Percentiles rank a stretch among this genome's conserved stretches.
Evolutionary conservation across 2,329 filamentous ascomycete species (phyloP).

Genomic region (Xylariaceae sp.): DNA sequence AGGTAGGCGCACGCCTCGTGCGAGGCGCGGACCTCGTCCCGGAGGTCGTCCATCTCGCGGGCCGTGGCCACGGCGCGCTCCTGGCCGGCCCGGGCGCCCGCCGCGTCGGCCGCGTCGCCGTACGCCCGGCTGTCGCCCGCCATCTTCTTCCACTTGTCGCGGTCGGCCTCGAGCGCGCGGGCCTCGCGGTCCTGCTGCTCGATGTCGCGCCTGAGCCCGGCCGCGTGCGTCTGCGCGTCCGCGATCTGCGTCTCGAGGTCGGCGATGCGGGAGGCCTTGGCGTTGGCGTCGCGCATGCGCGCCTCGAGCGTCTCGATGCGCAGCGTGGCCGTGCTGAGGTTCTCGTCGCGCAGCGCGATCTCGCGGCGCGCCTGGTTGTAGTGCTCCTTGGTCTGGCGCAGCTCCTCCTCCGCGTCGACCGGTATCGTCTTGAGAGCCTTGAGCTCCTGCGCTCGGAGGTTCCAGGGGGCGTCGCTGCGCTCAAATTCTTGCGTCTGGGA

Average conservation of each 20-base stretch:
- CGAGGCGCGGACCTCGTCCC: slow-evolving; percentile 57
- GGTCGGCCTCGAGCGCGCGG: slow-evolving; percentile 55
- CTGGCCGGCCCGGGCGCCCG: slow-evolving; percentile 48
- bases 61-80: slow-evolving; percentile 63
- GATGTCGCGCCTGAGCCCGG: slow-evolving; percentile 53
- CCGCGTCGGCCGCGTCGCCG: slow-evolving; percentile 37
- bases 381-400: slow-evolving; percentile 72
- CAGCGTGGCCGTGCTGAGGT: slow-evolving; percentile 77
- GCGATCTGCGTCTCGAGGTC: slow-evolving; percentile 56
- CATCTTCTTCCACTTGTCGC: slow-evolving; percentile 65
- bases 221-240: slow-evolving; percentile 41
- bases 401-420: slow-evolving; percentile 76
- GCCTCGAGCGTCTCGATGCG: slow-evolving; percentile 91
- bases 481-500: slow-evolving; percentile 75
- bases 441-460: slow-evolving; percentile 71
- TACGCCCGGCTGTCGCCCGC: slow-evolving; percentile 54
- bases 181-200: slow-evolving; percentile 61
- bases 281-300: slow-evolving; percentile 73
- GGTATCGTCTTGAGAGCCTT: slow-evolving; percentile 74
- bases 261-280: slow-evolving; percentile 63
- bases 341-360: slow-evolving; percentile 68
- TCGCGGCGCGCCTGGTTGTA: slow-evolving; percentile 68
- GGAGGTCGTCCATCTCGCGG: slow-evolving; percentile 65
- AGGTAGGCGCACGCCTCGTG: slow-evolving; percentile 61
- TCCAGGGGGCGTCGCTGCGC: slow-evolving; percentile 69